Percentiles rank a stretch among this genome's conserved stretches.
Conservation (phyloP, 192 early-diverging fungal genomes). For the Chytriomyces hyalinus region DNA sequence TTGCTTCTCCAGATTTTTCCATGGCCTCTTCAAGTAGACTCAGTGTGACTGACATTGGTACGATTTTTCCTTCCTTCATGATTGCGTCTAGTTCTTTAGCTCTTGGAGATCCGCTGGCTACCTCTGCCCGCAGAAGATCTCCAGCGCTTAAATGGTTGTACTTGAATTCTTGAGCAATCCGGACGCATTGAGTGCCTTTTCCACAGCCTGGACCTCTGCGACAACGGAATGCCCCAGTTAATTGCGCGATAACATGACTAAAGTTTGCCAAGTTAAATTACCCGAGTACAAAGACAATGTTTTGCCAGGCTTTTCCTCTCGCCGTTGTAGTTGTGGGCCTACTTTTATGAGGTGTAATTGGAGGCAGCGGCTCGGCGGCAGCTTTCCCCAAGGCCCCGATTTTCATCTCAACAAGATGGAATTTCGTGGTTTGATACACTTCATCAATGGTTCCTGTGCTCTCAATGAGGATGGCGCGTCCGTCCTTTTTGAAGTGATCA, state of each 20-base stretch:
- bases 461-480: constrained; percentile 30
- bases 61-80: constrained; percentile 94
- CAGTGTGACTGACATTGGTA: constrained; percentile 90
- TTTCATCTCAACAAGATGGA: constrained; percentile 36
- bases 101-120: constrained; percentile 50
- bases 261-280: background rate
- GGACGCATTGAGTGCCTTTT: constrained; percentile 85
- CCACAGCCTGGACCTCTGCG: constrained; percentile 55
- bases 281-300: constrained; percentile 61
- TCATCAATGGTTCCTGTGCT: constrained; percentile 33
- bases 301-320: constrained; percentile 49
- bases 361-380: background rate
- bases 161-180: constrained; percentile 84
- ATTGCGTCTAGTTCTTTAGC: constrained; percentile 84
- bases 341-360: constrained; percentile 6
- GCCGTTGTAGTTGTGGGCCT: background rate
- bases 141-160: constrained; percentile 95
- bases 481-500: constrained; percentile 48
- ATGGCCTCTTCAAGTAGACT: constrained; percentile 82
- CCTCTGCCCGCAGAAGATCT: constrained; percentile 93
- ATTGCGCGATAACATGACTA: background rate
- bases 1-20: constrained; percentile 57
- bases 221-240: background rate
- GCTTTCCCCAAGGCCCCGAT: constrained; percentile 3
- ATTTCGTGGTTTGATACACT: constrained; percentile 27